These are phyloP conservation scores for Salix suchowensis DNA, from an alignment of 345 rosid genomes.

Conservation along the genomic window DNA sequence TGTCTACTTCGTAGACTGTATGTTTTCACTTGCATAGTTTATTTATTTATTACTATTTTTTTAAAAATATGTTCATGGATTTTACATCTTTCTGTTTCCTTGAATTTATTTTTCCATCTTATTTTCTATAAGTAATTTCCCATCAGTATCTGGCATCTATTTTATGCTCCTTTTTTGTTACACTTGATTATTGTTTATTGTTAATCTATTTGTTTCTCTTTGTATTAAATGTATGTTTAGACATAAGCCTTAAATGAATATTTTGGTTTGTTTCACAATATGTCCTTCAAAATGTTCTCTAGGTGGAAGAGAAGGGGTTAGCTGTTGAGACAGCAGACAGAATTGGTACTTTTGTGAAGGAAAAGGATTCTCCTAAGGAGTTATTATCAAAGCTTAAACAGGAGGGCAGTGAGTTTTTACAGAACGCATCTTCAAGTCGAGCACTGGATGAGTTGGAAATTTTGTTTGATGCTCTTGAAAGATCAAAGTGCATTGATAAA, in stretches of 20 bases:
- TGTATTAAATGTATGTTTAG: too few species aligned
- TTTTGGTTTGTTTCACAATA: not conserved
- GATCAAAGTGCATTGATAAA: slow-evolving; percentile 64
- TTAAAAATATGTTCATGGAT: too few species aligned
- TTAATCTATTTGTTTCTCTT: not conserved
- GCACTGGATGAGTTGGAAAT: slow-evolving; percentile 74
- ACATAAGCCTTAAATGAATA: too few species aligned
- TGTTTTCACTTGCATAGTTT: too few species aligned
- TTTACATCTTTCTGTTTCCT: too few species aligned
- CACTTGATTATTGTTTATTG: not conserved
- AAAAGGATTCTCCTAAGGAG: slow-evolving; percentile 66
- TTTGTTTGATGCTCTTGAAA: slow-evolving; percentile 78
- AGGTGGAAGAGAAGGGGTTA: slow-evolving; percentile 91
- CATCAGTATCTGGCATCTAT: too few species aligned
- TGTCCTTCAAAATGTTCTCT: not conserved
- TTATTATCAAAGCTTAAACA: slow-evolving; percentile 54
- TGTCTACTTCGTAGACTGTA: too few species aligned
- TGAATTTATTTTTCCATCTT: too few species aligned
- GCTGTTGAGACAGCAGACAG: slow-evolving; percentile 61
- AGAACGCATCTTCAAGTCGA: slow-evolving; percentile 48
- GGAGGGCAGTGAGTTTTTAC: slow-evolving; percentile 55
- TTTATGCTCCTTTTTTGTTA: too few species aligned
- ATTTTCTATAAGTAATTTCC: too few species aligned
- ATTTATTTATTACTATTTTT: too few species aligned
- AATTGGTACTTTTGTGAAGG: slow-evolving; percentile 73